Evolutionary conservation across 306 rosid species (phyloP), one percentile per base, ranked within the genome.

Genomic region (Cicer pinnatifidum): DNA sequence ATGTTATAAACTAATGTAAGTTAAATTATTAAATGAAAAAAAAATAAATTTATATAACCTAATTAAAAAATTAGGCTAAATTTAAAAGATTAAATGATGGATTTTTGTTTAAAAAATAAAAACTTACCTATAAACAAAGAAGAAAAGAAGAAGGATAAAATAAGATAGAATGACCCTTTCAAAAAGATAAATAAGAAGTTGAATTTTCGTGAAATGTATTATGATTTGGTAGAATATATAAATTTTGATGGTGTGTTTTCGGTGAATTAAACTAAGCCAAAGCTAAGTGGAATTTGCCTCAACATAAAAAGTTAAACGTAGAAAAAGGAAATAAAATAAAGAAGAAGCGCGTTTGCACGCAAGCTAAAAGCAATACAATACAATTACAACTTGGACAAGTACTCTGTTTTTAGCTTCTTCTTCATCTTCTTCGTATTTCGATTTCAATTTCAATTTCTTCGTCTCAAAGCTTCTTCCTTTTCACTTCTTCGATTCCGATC

Each of bases 401-500:
- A 44, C 40, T 48, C 47, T 60, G 23, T 41, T 50, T 20, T 76
- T 64, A 73, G 81, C 54, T 54, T 62, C 69, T 61, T 38, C 35
- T n/a, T 60, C 67, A 1, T 68, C 60, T 28, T 58, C 41, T 19
- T 40, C 20, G 1, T 12, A n/a, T 12, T 64, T 15, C 15, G 1
- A 12, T 11, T 63, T 15, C 13, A 1, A 15, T 78, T 41, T 15
- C 52, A 46, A 76, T 35, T 39, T 6, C 64, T 53, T 39, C 69
- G 7, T 75, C 74, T 63, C 8, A 69, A 65, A 82, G 13, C 62
- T 72, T 77, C 76, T 71, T 61, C 37, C 7, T 16, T 69, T 11
- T 68, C 46, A 13, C 23, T 46, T 48, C 38, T 37, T 54, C 52
- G 12, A 23, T 41, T 79, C 64, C 43, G 67, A 43, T 82, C 86